Evolutionary conservation across 108 stramenopile species (phyloP).

Genomic region (Pelagomonas calceolata): DNA sequence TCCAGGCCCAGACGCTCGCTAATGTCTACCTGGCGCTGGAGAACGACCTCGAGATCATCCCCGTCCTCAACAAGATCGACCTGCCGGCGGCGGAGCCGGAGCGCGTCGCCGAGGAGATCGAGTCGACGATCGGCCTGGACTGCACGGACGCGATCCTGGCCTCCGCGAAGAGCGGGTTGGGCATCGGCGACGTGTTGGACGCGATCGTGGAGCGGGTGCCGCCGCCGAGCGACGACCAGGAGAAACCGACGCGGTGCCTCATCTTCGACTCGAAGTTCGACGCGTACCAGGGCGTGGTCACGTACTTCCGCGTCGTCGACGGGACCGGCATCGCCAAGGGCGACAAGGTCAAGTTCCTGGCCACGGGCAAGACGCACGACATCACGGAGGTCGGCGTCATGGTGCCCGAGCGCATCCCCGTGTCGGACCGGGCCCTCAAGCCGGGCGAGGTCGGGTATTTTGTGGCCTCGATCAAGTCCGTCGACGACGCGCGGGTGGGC

Average conservation of each 20-base stretch:
- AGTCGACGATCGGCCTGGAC: slow-evolving; percentile 86
- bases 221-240: slow-evolving; percentile 57
- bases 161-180: slow-evolving; percentile 80
- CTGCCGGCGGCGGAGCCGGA: slow-evolving; percentile 94
- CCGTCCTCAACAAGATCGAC: slow-evolving; percentile 97
- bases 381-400: slow-evolving; percentile 89
- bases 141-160: slow-evolving; percentile 67
- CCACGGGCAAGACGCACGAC: slow-evolving; percentile 60
- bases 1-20: slow-evolving; percentile 97
- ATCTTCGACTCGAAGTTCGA: slow-evolving; percentile 96
- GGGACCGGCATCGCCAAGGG: slow-evolving; percentile 71
- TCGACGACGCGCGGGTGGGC: slow-evolving; percentile 87
- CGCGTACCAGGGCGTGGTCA: slow-evolving; percentile 81
- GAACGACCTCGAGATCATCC: slow-evolving; percentile 92
- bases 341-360: slow-evolving; percentile 61
- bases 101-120: slow-evolving; percentile 77
- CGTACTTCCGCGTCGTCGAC: slow-evolving; percentile 90
- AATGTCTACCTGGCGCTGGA: slow-evolving; percentile 93
- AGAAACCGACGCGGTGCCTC: slow-evolving; percentile 63
- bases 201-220: slow-evolving; percentile 73
- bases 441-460: slow-evolving; percentile 92
- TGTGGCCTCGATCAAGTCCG: slow-evolving; percentile 78
- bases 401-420: slow-evolving; percentile 19
- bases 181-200: slow-evolving; percentile 88
- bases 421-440: slow-evolving; percentile 23